Base-by-base conservation (phyloP, 257 asterid genomes). In the Forsythia viridissima region DNA sequence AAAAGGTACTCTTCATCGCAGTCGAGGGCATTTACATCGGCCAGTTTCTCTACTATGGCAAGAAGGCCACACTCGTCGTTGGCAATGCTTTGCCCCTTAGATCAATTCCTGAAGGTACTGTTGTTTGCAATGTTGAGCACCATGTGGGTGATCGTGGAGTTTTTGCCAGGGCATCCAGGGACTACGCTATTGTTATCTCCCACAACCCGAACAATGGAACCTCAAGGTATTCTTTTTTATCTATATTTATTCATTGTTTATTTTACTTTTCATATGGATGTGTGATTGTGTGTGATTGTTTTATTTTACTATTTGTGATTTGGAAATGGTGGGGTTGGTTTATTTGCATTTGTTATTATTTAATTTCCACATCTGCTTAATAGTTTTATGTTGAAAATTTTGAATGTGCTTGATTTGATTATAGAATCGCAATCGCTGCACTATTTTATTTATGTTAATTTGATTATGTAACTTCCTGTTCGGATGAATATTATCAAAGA, bases 131-230 rank as follows among this genome's bases (percentile, higher is more conserved):
- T 11, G 30, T 70, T 15, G 74, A 70, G 74, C 46, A 70, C 48
- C 42, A 70, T 39, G 73, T 70, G 15, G 73, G 73, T 39, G 74
- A 39, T 43, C 74, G 51, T 40, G 74, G 48, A 7, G 30, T 55
- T 55, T 55, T 55, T 0, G 65, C 65, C 18, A 18, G 65, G 65
- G 65, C 65, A 6, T 70, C 51, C 5, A 48, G 51, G 8, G 51
- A 39, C 38, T 70, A 70, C 48, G 51, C 51, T 16, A 70, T 70
- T 5, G 51, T 70, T 21, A 39, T 70, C 51, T 37, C 48, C 11
- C 74, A 39, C 74, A 39, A 70, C 51, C 74, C 74, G 10, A 51
- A 70, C 21, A 70, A 70, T 70, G 74, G 51, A 39, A 70, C 74
- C 10, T 15, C 51, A 38, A 70, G 74, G 74, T 68, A 13, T 48